Conservation (phyloP, 1,284 basidiomycete species). For the Tilletiaria anomala region DNA sequence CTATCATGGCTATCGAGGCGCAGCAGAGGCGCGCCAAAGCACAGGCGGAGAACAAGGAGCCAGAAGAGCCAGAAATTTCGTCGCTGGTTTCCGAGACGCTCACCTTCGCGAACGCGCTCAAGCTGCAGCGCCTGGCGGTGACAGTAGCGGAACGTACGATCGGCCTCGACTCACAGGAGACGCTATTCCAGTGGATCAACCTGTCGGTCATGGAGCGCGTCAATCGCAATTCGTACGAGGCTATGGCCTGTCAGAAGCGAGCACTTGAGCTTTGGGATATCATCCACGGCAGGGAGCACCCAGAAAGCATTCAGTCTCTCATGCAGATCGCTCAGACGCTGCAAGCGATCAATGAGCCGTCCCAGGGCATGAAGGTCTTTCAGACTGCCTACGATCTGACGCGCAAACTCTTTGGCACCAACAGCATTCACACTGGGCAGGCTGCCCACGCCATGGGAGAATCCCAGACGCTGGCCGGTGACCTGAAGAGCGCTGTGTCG, state of each 20-base stretch:
- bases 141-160: constrained; percentile 47
- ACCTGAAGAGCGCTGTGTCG: constrained; percentile 30
- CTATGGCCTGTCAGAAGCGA: constrained; percentile 45
- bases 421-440: constrained; percentile 36
- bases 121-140: constrained; percentile 47
- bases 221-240: constrained; percentile 40
- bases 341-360: constrained; percentile 24
- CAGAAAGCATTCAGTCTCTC: constrained; percentile 44
- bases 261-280: constrained; percentile 45
- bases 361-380: constrained; percentile 23
- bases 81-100: constrained; percentile 39
- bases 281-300: constrained; percentile 46
- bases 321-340: constrained; percentile 38
- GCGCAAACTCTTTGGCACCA: constrained; percentile 22
- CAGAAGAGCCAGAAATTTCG: constrained; percentile 4
- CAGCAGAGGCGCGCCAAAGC: constrained; percentile 18
- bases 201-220: constrained; percentile 47
- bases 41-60: constrained; percentile 12
- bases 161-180: constrained; percentile 47
- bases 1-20: constrained; percentile 12
- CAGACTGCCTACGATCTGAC: constrained; percentile 24
- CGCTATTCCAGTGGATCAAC: constrained; percentile 47
- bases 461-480: constrained; percentile 28
- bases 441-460: constrained; percentile 35
- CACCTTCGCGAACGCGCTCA: constrained; percentile 41